A percentile compares a stretch with the other conserved stretches of the same genome.
These are phyloP conservation scores for Pseudogymnoascus sp. DNA, from an alignment of 2,329 filamentous ascomycete genomes.

Conservation along the genomic window DNA sequence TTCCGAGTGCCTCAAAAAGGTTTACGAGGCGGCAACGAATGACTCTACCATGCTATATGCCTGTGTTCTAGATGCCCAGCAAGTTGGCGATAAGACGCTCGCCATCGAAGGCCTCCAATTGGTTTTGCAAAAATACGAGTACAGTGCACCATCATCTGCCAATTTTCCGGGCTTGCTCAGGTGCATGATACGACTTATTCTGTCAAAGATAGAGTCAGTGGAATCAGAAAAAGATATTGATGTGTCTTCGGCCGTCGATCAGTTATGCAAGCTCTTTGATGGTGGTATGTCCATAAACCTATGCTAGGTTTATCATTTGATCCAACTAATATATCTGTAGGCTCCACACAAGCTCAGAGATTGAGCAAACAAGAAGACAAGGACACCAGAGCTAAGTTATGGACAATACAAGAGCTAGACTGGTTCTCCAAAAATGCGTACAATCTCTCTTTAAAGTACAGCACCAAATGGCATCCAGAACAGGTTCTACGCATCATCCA, in stretches of 20 bases:
- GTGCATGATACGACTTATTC: conserved; percentile 47
- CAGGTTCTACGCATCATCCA: conserved; percentile 49
- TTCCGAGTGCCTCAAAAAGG: conserved; percentile 52
- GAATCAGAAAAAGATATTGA: conserved; percentile 17
- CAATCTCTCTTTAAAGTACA: conserved; percentile 62
- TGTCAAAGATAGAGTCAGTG: conserved; percentile 33
- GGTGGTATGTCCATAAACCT: conserved; percentile 30
- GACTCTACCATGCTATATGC: conserved; percentile 65
- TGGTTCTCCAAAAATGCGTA: conserved; percentile 83
- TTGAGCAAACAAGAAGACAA: conserved; percentile 34
- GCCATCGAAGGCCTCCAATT: conserved; percentile 52
- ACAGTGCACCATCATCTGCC: conserved; percentile 39
- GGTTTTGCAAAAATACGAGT: conserved; percentile 50
- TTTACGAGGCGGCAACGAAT: conserved; percentile 46
- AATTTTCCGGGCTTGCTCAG: conserved; percentile 59
- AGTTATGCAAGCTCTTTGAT: conserved; percentile 51
- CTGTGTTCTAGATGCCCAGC: conserved; percentile 70
- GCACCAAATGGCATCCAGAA: conserved; percentile 44
- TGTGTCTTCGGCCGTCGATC: conserved; percentile 28
- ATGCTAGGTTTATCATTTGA: not conserved
- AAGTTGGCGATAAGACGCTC: conserved; percentile 52
- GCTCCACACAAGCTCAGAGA: conserved; percentile 32
- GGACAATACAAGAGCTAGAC: conserved; percentile 51
- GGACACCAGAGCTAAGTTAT: conserved; percentile 29
- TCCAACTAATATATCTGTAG: conserved; percentile 18